Base-by-base conservation (phyloP, 108 stramenopile species). In the Skeletonema grethae region DNA sequence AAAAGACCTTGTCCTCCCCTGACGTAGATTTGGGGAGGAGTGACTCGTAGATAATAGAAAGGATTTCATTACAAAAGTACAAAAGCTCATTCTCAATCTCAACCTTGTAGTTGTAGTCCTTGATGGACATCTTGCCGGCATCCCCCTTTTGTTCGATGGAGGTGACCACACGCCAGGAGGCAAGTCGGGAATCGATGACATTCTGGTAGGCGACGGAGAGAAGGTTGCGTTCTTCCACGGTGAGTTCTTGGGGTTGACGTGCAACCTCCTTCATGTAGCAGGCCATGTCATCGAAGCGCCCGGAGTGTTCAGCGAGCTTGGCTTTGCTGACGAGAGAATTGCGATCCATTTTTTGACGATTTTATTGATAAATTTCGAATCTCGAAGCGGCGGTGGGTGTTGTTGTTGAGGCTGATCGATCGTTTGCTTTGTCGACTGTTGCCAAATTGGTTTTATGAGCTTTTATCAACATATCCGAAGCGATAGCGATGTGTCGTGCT, bases 301-400 rank as follows among this genome's bases (percentile, higher is more conserved):
- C 98, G 60, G 98, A 98, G 82, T 99, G 98, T 78, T 99, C 99
- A 65, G 98, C 98, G 65, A 99, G 96, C 94, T 99, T 99, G 80
- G 99, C 99, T 81, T 92, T 94, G 96, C 95, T 96, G 13, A 99
- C 98, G 50, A 97, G 92, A 77, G 89, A 79, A 67, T 95, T 90
- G 64, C 94, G 94, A 56, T 95, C 93, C 93, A 94, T 28, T 28
- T 28, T 28, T 57, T 89, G 71, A 58, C 41, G 50, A 43, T 64
- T 69, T 34, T 32, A 32, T 67, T 65, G 38, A 1, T 67, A 38
- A 34, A 16, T 10, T 28, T 28, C 25, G 25, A 28, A 1, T 1
- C 22, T 25, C 7, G 24, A 53, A 53, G n/a, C 20, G 50, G 8
- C 6, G 16, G 48, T 8, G 22, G 6, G 22, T 22, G 2, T 53